Evolutionary conservation across 345 rosid genomes (phyloP), one percentile per base, ranked within the genome.

Genomic region (Eucalyptus cloeziana): DNA sequence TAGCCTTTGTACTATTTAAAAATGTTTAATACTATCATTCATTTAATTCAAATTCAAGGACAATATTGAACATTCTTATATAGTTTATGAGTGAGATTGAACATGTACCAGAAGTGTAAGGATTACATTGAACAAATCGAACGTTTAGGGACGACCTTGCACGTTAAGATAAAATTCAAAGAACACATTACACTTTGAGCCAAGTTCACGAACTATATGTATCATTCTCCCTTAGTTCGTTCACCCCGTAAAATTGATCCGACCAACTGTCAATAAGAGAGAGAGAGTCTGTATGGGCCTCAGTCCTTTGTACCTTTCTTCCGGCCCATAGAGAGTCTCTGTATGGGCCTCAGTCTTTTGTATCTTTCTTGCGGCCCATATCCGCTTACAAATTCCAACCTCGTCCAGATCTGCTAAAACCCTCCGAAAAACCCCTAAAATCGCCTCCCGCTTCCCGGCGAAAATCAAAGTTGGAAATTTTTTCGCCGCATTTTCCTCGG

Each of bases 71-170:
- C 1, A 56, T 24, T 56, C 13, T 56, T 1, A 0, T 56, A 56
- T 56, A 10, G 3, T 56, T 5, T 56, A 56, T 1, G 30, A 13
- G 6, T 1, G 2, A 24, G 62, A 56, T 24, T 24, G 3, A 56
- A 56, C 1, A 56, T 24, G 30, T 8, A 56, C 4, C 0, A 2
- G 3, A 56, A 56, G 2, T 56, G 24, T 3, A 10, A 9, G 30
- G 1, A 56, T 56, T 13, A 56, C 1, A 4, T 56, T 56, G 1
- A 56, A 25, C 1, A 56, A 56, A 56, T 56, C 5, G 1, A 56
- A 56, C 5, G 1, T 56, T 56, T 56, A 24, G 1, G 12, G 5
- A 24, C 1, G 1, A 24, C 30, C 0, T 2, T 56, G 62, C 6
- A 56, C 60, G 1, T 50, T 50, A 2, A 16, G 17, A 7, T 50